phyloP scores from a whole-genome alignment of 148 eudicot species.

The Fagopyrum homotropicum region DNA sequence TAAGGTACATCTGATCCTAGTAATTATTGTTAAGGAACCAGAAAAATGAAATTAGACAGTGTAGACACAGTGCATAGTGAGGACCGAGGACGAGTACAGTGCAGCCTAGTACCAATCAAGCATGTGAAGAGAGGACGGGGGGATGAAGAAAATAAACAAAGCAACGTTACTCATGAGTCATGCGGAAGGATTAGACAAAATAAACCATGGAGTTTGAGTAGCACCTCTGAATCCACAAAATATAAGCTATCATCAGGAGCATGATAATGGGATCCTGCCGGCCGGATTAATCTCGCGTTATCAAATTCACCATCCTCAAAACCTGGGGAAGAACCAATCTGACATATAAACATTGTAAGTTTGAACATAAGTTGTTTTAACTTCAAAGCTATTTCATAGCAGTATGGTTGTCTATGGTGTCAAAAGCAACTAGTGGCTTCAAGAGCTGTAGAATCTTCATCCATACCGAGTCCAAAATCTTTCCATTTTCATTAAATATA shows the following conservation, averaged over 20 bases:
- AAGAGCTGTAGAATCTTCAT: background rate
- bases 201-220: background rate
- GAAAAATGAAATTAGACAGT: background rate
- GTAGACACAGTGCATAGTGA: background rate
- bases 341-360: conserved; percentile 37
- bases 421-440: conserved; percentile 8
- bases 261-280: conserved; percentile 82
- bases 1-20: background rate
- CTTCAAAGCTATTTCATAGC: background rate
- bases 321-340: conserved; percentile 99
- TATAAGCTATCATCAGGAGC: conserved; percentile 65
- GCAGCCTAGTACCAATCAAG: conserved; percentile 1
- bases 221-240: conserved; percentile 89
- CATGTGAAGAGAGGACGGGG: background rate
- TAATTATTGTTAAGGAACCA: background rate
- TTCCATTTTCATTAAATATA: conserved; percentile 55
- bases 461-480: conserved; percentile 78
- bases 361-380: conserved; percentile 12
- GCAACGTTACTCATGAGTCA: background rate
- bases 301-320: conserved; percentile 98
- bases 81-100: background rate
- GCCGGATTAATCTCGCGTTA: conserved; percentile 63
- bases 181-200: background rate
- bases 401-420: background rate
- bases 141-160: background rate